Evolutionary conservation across 768 basidiomycete species (phyloP).

Genomic region (Glaciozyma martinii): DNA sequence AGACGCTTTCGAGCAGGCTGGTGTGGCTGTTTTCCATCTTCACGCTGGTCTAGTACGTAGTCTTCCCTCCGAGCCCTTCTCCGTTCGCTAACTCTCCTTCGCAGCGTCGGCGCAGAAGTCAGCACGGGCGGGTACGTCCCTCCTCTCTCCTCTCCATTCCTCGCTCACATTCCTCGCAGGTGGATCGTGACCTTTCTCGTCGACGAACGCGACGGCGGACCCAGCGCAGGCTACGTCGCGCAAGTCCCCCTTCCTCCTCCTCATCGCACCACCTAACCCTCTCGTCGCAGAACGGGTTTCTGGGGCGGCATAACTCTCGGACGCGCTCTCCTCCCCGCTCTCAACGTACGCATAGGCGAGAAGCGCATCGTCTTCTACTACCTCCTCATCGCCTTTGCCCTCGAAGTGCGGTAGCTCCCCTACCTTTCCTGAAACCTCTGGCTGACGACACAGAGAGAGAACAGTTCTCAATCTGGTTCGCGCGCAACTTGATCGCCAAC

Average conservation of each 20-base stretch:
- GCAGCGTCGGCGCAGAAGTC: slow-evolving; percentile 22
- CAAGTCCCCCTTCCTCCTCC: background rate
- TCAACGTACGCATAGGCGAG: slow-evolving; percentile 16
- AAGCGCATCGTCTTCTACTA: slow-evolving; percentile 11
- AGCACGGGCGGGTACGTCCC: slow-evolving; percentile 6
- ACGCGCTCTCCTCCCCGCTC: background rate
- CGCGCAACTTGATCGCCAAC: slow-evolving; percentile 5
- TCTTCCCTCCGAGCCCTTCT: fast-evolving
- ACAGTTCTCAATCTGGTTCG: slow-evolving; percentile 26
- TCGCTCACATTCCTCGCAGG: background rate
- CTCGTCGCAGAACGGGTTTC: background rate
- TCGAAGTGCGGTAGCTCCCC: background rate
- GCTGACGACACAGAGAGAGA: background rate
- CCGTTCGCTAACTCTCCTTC: background rate
- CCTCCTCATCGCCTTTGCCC: background rate
- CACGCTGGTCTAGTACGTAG: slow-evolving; percentile 17
- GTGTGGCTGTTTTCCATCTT: slow-evolving; percentile 8
- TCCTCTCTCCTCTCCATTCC: background rate
- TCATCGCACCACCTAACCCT: background rate
- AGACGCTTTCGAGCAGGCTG: background rate
- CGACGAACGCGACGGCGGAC: slow-evolving; percentile 12
- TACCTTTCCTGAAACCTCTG: background rate
- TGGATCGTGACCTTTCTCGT: slow-evolving; percentile 26
- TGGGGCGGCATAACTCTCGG: slow-evolving; percentile 17
- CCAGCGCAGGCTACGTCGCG: background rate